Percentiles rank a stretch among this genome's conserved stretches.
phyloP scores from a whole-genome alignment of 805 yeast genomes.

The Komagataella mondaviorum region DNA sequence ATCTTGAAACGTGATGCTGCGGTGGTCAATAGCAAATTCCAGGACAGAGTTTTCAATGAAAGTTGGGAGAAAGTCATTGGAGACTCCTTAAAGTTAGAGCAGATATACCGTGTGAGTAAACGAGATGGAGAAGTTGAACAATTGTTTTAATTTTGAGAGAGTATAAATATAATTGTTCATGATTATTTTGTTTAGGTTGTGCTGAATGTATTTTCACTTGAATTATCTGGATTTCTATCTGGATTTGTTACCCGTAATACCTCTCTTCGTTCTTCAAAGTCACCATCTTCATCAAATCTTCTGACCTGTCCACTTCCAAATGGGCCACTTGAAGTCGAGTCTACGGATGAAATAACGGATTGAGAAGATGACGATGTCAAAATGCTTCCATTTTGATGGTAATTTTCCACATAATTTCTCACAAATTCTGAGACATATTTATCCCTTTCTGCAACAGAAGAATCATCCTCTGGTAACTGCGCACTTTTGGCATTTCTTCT shows the following conservation, averaged over 20 bases:
- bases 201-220: not conserved
- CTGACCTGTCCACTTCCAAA: not conserved
- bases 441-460: not conserved
- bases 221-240: not conserved
- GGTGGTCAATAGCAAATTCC: conserved; percentile 4
- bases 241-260: not conserved
- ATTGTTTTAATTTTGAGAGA: conserved; percentile 1
- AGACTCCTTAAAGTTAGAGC: conserved; percentile 4
- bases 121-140: conserved; percentile 5
- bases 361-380: not conserved
- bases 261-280: not conserved
- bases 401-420: not conserved
- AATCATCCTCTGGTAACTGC: not conserved
- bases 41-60: conserved; percentile 1
- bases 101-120: conserved; percentile 3
- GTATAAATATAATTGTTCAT: not conserved
- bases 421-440: not conserved
- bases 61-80: conserved; percentile 1
- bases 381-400: not conserved
- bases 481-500: not conserved
- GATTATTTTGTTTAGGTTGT: not conserved
- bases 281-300: not conserved
- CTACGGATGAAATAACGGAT: not conserved
- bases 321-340: not conserved
- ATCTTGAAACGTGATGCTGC: conserved; percentile 2